phyloP scores from a whole-genome alignment of 2,329 filamentous ascomycete species.

The Ceratocystis papillata region DNA sequence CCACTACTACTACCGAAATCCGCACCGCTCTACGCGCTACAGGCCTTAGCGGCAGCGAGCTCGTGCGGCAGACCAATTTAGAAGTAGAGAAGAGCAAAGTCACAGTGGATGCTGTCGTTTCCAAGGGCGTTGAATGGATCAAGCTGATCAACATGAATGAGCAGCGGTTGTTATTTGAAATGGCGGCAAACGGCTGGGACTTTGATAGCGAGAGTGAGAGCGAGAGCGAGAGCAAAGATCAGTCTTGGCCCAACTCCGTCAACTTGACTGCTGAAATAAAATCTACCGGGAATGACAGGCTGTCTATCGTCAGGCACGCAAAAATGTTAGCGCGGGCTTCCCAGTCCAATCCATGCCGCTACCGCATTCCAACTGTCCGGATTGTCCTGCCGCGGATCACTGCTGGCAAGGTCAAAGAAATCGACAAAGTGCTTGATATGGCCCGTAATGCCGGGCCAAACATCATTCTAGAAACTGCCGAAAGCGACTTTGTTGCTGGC shows the following conservation, averaged over 20 bases:
- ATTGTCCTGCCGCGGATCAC: background rate
- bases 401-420: constrained; percentile 3
- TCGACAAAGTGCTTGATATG: constrained; percentile 13
- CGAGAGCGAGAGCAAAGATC: background rate
- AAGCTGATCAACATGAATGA: constrained; percentile 13
- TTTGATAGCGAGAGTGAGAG: background rate
- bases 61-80: background rate
- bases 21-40: background rate
- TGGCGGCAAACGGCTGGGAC: constrained; percentile 12
- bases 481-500: background rate
- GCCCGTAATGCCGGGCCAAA: constrained; percentile 6
- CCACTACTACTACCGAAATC: background rate
- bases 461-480: constrained; percentile 8
- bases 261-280: background rate
- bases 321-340: background rate
- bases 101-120: constrained; percentile 6
- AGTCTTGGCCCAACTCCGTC: background rate
- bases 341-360: constrained; percentile 9
- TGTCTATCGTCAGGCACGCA: constrained; percentile 1
- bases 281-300: background rate
- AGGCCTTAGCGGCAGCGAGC: background rate
- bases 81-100: constrained; percentile 5
- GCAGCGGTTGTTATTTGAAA: constrained; percentile 12
- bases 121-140: constrained; percentile 13
- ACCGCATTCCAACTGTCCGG: constrained; percentile 2